phyloP scores from a whole-genome alignment of 495 filamentous ascomycete species.

The Clavariopsis aquatica region DNA sequence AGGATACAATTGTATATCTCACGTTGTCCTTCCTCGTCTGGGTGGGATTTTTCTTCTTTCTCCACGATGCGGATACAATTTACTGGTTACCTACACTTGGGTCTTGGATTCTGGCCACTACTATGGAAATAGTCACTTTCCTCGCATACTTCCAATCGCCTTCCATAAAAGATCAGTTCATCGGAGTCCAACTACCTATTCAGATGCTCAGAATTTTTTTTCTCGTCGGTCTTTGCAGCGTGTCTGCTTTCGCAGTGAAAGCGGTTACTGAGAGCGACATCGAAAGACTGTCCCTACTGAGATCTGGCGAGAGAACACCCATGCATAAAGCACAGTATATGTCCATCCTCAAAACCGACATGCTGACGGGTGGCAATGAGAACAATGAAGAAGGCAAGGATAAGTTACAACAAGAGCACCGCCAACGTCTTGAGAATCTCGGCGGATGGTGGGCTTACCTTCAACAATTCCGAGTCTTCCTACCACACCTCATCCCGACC shows the following conservation, averaged over 20 bases:
- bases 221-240: not conserved
- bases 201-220: not conserved
- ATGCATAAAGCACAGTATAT: not conserved
- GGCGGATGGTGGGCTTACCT: slow-evolving; percentile 44
- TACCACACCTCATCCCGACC: slow-evolving; percentile 42
- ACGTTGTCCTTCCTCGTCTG: slow-evolving; percentile 5
- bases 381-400: slow-evolving; percentile 28
- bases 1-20: not conserved
- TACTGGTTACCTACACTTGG: slow-evolving; percentile 1
- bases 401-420: slow-evolving; percentile 19
- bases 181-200: not conserved
- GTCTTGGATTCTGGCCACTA: not conserved
- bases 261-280: not conserved
- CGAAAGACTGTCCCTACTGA: not conserved
- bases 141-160: not conserved
- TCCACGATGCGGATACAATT: slow-evolving; percentile 2
- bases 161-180: not conserved
- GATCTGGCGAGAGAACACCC: not conserved
- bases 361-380: slow-evolving; percentile 7
- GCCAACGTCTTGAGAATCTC: slow-evolving; percentile 38
- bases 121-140: slow-evolving; percentile 7
- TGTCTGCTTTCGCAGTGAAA: not conserved
- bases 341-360: not conserved
- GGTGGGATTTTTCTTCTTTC: not conserved
- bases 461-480: slow-evolving; percentile 42